These are phyloP conservation scores for Taphrina deformans DNA, from an alignment of 1,139 yeast genomes.

Conservation along the genomic window DNA sequence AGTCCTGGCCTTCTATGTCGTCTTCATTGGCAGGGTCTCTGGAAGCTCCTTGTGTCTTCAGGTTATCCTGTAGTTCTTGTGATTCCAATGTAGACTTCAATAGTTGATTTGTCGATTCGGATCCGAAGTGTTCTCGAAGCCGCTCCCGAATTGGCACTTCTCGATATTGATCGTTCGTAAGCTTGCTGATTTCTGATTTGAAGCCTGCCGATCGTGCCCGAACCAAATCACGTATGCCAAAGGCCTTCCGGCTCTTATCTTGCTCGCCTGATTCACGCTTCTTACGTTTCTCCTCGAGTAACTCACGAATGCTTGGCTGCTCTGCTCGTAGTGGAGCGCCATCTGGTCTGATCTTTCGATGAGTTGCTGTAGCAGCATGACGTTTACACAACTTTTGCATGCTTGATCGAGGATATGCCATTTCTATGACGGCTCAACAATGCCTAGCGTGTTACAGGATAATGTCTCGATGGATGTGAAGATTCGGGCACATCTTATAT, in stretches of 20 bases:
- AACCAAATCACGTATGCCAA: conserved; percentile 10
- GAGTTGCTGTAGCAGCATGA: background rate
- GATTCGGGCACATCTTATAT: too few relatives aligned
- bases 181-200: conserved; percentile 3
- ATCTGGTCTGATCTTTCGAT: background rate
- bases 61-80: background rate
- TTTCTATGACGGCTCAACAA: too few relatives aligned
- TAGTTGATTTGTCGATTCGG: background rate
- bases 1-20: background rate
- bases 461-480: too few relatives aligned
- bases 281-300: background rate
- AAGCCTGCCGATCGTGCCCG: conserved; percentile 1
- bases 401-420: too few relatives aligned
- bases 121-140: background rate
- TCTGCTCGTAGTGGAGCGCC: background rate
- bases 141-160: background rate
- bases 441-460: too few relatives aligned
- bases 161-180: background rate
- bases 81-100: background rate
- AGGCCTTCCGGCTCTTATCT: background rate
- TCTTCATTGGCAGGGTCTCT: background rate
- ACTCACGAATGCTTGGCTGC: background rate
- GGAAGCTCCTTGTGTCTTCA: background rate
- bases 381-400: conserved; percentile 5
- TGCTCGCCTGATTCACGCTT: background rate